Percentiles rank a stretch among this genome's conserved stretches.
These are phyloP conservation scores for Fusarium sp. DNA, from an alignment of 2,329 filamentous ascomycete genomes.

Conservation along the genomic window DNA sequence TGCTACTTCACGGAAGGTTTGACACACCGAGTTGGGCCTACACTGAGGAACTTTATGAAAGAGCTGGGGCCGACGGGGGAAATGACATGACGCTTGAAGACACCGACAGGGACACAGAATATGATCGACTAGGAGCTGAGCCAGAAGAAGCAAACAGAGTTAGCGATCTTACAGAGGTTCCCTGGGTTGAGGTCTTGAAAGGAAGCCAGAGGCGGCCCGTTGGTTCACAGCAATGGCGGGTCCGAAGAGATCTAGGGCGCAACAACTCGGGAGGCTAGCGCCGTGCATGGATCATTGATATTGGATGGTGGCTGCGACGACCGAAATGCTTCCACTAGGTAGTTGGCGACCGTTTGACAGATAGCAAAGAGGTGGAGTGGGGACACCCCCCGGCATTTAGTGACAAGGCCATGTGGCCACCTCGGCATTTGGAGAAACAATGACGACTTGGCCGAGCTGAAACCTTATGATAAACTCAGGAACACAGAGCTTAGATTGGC, in stretches of 20 bases:
- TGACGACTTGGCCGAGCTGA: conserved; percentile 7
- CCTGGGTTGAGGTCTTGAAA: conserved; percentile 71
- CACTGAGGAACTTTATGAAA: conserved; percentile 69
- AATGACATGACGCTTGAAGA: conserved; percentile 49
- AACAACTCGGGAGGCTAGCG: conserved; percentile 46
- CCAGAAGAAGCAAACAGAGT: conserved; percentile 42
- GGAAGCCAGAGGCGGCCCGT: conserved; percentile 67
- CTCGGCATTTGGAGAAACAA: conserved; percentile 21
- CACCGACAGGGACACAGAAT: conserved; percentile 53
- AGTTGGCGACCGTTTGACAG: conserved; percentile 22
- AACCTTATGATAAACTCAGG: not conserved
- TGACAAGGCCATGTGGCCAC: conserved; percentile 26
- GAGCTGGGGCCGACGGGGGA: conserved; percentile 50
- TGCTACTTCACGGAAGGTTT: conserved; percentile 76
- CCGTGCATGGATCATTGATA: conserved; percentile 10
- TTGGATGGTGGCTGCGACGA: conserved; percentile 5
- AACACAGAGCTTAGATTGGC: not conserved
- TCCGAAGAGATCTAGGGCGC: conserved; percentile 71
- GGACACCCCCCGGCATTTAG: conserved; percentile 18
- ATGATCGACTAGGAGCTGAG: conserved; percentile 50
- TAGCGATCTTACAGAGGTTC: conserved; percentile 53
- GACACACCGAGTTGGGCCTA: conserved; percentile 78
- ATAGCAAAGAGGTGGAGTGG: conserved; percentile 18
- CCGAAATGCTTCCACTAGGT: conserved; percentile 3
- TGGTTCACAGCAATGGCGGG: conserved; percentile 72